Evolutionary conservation across 1,284 basidiomycete species (phyloP).

Genomic region (Boletellus deceptivus): DNA sequence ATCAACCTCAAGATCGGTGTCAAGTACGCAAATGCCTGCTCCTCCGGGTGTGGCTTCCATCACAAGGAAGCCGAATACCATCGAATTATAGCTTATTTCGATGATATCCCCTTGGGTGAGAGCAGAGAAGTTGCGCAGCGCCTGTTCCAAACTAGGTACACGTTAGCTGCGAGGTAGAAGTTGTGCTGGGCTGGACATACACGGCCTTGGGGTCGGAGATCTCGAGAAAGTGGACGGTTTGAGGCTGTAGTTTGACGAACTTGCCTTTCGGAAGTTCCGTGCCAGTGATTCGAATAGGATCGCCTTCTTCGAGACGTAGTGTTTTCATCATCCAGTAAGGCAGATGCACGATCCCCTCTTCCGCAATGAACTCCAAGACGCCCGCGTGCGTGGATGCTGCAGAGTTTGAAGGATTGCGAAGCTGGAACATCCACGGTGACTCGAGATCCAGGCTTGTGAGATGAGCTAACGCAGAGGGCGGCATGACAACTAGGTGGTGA

Average conservation of each 20-base stretch:
- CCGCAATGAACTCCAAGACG: constrained; percentile 98
- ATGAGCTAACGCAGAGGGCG: constrained; percentile 88
- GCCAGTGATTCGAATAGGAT: constrained; percentile 91
- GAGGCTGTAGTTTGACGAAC: constrained; percentile 95
- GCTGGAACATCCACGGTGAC: constrained; percentile 94
- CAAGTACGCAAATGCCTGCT: constrained; percentile 86
- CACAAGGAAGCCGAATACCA: constrained; percentile 92
- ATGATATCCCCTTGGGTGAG: constrained; percentile 90
- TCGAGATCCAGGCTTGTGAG: constrained; percentile 89
- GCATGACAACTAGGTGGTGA: constrained; percentile 84
- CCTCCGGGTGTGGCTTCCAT: constrained; percentile 93
- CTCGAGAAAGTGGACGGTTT: constrained; percentile 93
- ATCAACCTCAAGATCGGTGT: constrained; percentile 95
- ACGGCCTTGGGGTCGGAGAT: constrained; percentile 96
- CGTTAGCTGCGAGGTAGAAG: constrained; percentile 5
- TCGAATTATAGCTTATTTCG: constrained; percentile 89
- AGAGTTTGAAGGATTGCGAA: constrained; percentile 86
- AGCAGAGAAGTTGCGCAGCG: constrained; percentile 90
- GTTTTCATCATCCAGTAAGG: constrained; percentile 99
- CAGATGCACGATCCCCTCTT: constrained; percentile 93
- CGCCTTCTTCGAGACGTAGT: constrained; percentile 88
- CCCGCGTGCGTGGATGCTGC: constrained; percentile 92
- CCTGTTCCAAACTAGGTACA: constrained; percentile 80
- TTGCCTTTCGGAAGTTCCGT: constrained; percentile 90
- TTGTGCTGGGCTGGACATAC: constrained; percentile 48